Percentiles rank a stretch among this genome's conserved stretches.
phyloP scores from a whole-genome alignment of 169 alveolate species.

The Cryptosporidium andersoni region DNA sequence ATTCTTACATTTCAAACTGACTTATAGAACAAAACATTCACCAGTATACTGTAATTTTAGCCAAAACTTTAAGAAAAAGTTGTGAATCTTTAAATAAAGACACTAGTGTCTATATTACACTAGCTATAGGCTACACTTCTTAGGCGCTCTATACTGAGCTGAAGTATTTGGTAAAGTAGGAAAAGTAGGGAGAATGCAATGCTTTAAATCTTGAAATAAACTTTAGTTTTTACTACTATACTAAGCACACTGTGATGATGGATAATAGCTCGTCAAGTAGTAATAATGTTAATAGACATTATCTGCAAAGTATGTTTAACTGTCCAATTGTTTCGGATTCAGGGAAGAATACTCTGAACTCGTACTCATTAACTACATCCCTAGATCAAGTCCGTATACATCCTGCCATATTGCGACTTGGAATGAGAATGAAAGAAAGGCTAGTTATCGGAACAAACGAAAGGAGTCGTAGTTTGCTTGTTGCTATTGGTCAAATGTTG shows the following conservation, averaged over 20 bases:
- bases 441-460: slow-evolving; percentile 72
- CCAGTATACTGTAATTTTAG: no score
- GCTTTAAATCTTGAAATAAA: no score
- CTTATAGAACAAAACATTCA: no score
- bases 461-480: slow-evolving; percentile 74
- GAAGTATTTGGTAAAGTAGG: no score
- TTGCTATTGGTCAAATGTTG: slow-evolving; percentile 75
- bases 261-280: not conserved
- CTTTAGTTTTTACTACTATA: no score
- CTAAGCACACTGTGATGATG: not conserved
- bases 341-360: not conserved
- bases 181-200: no score
- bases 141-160: no score
- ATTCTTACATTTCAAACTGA: no score
- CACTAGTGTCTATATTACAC: no score
- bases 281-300: slow-evolving; percentile 19
- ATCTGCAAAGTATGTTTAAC: slow-evolving; percentile 40
- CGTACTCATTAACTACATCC: slow-evolving; percentile 15
- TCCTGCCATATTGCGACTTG: slow-evolving; percentile 77
- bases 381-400: slow-evolving; percentile 75
- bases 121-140: no score
- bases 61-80: no score
- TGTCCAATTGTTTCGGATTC: slow-evolving; percentile 23
- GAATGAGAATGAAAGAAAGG: slow-evolving; percentile 75
- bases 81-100: no score